Conservation (phyloP, 768 basidiomycete species). For the Cystobasidium ongulense region DNA sequence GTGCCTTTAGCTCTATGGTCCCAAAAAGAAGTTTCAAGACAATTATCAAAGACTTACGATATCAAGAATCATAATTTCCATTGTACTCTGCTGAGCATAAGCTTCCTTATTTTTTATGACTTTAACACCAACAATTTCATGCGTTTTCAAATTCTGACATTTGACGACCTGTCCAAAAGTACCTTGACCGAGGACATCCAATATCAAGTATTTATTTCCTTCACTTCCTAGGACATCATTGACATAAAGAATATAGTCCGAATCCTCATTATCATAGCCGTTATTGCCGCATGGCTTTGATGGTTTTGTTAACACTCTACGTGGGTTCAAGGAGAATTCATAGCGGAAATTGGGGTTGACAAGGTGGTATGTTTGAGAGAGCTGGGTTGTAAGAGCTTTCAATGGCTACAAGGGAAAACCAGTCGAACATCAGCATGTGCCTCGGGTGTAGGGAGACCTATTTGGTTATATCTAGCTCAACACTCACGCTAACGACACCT, state of each 20-base stretch:
- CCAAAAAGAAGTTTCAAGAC: neutral
- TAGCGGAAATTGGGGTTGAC: constrained; percentile 94
- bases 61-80: constrained; percentile 98
- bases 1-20: neutral
- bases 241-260: constrained; percentile 98
- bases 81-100: constrained; percentile 99
- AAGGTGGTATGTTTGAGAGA: constrained; percentile 82
- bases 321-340: constrained; percentile 86
- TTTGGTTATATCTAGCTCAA: neutral
- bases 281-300: constrained; percentile 93
- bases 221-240: constrained; percentile 95
- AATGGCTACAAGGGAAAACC: constrained; percentile 49
- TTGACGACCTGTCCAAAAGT: constrained; percentile 99
- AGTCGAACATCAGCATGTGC: neutral
- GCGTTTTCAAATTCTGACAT: constrained; percentile 98
- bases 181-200: constrained; percentile 95
- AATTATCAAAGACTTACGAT: constrained; percentile 56
- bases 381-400: constrained; percentile 69
- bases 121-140: constrained; percentile 97
- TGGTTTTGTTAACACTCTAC: constrained; percentile 93
- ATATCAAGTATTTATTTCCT: constrained; percentile 89
- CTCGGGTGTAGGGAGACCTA: constrained; percentile 7
- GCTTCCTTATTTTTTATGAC: constrained; percentile 99
- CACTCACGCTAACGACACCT: constrained; percentile 68
- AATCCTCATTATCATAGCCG: constrained; percentile 97